Evolutionary conservation across 2,329 filamentous ascomycete genomes (phyloP), one percentile per base, ranked within the genome.

Genomic region (Fusarium sp.): DNA sequence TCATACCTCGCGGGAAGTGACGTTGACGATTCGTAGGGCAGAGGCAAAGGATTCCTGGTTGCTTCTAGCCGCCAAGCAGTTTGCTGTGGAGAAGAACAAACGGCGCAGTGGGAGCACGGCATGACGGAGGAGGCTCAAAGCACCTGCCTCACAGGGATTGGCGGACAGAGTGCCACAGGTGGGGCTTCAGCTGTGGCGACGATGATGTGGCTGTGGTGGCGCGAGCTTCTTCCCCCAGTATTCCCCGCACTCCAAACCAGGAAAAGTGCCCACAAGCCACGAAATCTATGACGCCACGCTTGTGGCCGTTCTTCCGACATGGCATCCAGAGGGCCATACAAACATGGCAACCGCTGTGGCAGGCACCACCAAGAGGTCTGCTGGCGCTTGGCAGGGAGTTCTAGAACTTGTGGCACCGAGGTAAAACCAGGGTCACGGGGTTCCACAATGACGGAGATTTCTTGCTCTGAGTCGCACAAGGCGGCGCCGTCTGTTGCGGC

Each of bases 161-260:
- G 23, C 23, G 50, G 47, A 41, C 34, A 8, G 27, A 58, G 66
- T 70, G 68, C 70, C 59, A 62, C 50, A 65, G 41, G 39, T 57
- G 40, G 16, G 50, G 47, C 6, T 43, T 37, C 62, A 71, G 30
- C 27, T 60, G 71, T 70, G 66, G 66, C 64, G 46, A 64, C 23
- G 31, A 47, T 52, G 27, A n/a, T 65, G 71, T 73, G 71, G 71
- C 72, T 71, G 68, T 73, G 67, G 69, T 76, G 74, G 74, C 75
- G 72, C 60, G 11, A 75, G 68, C 71, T 75, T 7, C 48, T n/a
- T n/a, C 57, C 55, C 52, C 48, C 48, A 61, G 43, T 40, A 62
- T 60, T 44, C 68, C 68, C 68, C 68, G 68, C 68, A 40, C 23
- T 54, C 67, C 60, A 66, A 66, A 53, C 66, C 63, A 68, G 68